Evolutionary conservation across 1,284 basidiomycete genomes (phyloP).

Genomic region (Thecaphora thlaspeos): DNA sequence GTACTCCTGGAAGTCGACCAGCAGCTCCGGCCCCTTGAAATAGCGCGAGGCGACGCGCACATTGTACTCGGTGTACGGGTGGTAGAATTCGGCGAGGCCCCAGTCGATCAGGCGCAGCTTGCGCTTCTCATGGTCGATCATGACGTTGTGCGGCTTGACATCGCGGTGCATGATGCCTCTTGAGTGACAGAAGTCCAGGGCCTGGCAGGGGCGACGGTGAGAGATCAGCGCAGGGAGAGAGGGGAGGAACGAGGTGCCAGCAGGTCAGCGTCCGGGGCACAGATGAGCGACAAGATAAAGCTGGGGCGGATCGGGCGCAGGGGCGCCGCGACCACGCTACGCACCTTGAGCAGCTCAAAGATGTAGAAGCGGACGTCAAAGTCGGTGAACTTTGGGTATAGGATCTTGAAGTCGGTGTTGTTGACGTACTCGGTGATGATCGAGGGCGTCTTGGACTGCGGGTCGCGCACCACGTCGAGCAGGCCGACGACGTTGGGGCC

Average conservation of each 20-base stretch:
- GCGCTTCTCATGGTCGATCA: constrained; percentile 97
- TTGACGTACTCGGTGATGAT: constrained; percentile 98
- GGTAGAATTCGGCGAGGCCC: constrained; percentile 98
- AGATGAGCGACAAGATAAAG: constrained; percentile 9
- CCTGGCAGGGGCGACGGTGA: constrained; percentile 67
- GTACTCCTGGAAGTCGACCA: constrained; percentile 98
- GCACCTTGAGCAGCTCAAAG: constrained; percentile 87
- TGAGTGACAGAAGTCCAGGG: constrained; percentile 95
- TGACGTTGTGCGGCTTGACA: constrained; percentile 98
- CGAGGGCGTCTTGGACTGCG: constrained; percentile 89
- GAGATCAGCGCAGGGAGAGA: too few relatives aligned
- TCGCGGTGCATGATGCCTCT: constrained; percentile 99
- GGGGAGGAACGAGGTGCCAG: constrained; percentile 4
- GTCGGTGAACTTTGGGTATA: constrained; percentile 93
- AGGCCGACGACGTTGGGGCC: constrained; percentile 84
- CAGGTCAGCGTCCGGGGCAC: too few relatives aligned
- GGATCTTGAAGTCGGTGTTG: constrained; percentile 95
- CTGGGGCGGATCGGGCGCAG: background rate
- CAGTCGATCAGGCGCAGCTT: constrained; percentile 96
- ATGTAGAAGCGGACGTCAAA: constrained; percentile 96
- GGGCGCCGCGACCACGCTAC: background rate
- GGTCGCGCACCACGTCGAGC: constrained; percentile 90
- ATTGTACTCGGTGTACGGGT: constrained; percentile 96
- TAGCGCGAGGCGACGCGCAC: constrained; percentile 95
- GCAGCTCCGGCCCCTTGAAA: constrained; percentile 95